A percentile compares a stretch with the other conserved stretches of the same genome.
Evolutionary conservation across 306 rosid species (phyloP).

Genomic region (Quercus agrifolia): DNA sequence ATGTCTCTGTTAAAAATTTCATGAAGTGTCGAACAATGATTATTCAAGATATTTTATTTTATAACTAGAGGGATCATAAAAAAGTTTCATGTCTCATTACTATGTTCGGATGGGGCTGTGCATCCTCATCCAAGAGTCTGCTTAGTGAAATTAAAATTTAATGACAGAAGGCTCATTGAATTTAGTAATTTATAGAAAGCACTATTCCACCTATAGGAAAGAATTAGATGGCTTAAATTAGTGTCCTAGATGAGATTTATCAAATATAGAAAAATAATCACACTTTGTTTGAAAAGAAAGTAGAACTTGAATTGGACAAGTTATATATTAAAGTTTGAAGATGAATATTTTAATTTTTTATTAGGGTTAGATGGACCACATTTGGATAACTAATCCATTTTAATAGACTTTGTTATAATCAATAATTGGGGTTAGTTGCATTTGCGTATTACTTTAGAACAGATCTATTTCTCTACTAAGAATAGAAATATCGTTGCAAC

Average conservation of each 20-base stretch:
- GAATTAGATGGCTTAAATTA: not conserved
- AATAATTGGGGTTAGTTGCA: slow-evolving; percentile 2
- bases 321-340: not conserved
- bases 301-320: not conserved
- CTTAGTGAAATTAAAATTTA: not conserved
- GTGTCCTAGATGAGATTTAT: not conserved
- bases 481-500: slow-evolving; percentile 26
- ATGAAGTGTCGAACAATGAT: too few species aligned
- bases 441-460: slow-evolving; percentile 18
- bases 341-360: not conserved
- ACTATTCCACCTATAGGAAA: not conserved
- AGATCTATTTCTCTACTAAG: slow-evolving; percentile 14
- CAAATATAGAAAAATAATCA: not conserved
- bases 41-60: too few species aligned
- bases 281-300: not conserved
- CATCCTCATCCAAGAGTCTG: too few species aligned
- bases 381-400: not conserved
- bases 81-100: too few species aligned
- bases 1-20: too few species aligned
- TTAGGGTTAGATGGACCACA: not conserved
- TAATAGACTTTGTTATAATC: not conserved
- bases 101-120: too few species aligned
- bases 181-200: not conserved
- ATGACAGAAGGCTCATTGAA: not conserved
- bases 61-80: too few species aligned